Base-by-base conservation (phyloP, 768 basidiomycete genomes). In the Mycena kentingensis region DNA sequence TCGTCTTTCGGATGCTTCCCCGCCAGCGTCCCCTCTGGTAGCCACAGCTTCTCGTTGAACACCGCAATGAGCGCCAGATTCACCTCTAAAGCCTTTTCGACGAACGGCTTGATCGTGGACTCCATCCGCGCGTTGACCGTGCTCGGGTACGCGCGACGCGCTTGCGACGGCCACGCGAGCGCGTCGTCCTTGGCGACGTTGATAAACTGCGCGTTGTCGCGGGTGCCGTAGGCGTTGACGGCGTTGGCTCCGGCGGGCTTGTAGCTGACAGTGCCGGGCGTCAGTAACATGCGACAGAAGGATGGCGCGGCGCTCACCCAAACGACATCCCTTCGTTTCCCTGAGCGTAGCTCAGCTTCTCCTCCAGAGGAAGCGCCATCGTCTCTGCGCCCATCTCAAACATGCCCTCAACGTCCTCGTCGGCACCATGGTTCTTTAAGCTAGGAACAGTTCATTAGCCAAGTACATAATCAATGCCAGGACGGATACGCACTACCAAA, bases 181-280 rank as follows among this genome's bases (percentile, higher is more conserved):
- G 68, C 76, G 46, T 82, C 81, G 54, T 82, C 81, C 54, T 75
- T 78, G 0, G 79, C 67, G 46, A 81, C 63, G 54, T 78, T 77
- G 46, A 81, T 64, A 61, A 78, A 79, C 55, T 80, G 75, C 7
- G 68, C 63, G 1, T 66, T 70, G 58, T 81, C 79, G 19, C 56
- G 39, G 28, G 67, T 73, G 53, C 79, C 79, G 12, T 66, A 65
- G 44, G 73, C 71, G 57, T 81, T 78, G 3, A 73, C 68, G 4
- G 72, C 75, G 39, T 73, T 77, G 3, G 69, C 71, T 1, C 79
- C 80, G 0, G 68, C 66, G 28, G 74, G 77, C 63, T 81, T 77
- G 54, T 77, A 79, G 10, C 53, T 61, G 35, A 25, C n/a, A n/a
- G n/a, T n/a, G n/a, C n/a, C 13, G 22, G 18, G 39, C 41, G 34